Percentiles rank a stretch among this genome's conserved stretches.
Evolutionary conservation across 352 stramenopile species (phyloP).

Genomic region (Achlya hypogyna): DNA sequence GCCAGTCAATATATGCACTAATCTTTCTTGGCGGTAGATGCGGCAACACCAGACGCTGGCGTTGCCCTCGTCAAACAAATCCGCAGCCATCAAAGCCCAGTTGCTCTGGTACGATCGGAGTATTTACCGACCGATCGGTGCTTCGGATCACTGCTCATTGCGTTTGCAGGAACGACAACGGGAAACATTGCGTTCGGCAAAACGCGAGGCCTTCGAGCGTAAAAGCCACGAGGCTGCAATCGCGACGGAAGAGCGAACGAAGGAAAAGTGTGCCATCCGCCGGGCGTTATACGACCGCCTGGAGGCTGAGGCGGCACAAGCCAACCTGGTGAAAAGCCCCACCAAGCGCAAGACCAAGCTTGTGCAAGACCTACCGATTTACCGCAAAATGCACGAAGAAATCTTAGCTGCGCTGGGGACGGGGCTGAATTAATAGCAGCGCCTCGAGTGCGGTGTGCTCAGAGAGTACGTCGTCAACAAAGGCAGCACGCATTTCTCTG

Average conservation of each 20-base stretch:
- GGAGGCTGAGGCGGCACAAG: slow-evolving; percentile 7
- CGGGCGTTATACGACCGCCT: slow-evolving; percentile 16
- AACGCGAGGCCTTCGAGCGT: slow-evolving; percentile 6
- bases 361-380: neutral
- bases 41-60: slow-evolving; percentile 9
- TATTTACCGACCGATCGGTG: neutral
- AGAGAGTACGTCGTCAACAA: too few relatives aligned
- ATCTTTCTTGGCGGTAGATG: too few relatives aligned
- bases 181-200: neutral
- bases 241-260: slow-evolving; percentile 9
- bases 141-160: neutral
- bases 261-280: slow-evolving; percentile 14
- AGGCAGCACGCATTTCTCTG: too few relatives aligned
- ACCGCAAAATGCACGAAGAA: slow-evolving; percentile 16
- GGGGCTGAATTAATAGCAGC: neutral
- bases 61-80: slow-evolving; percentile 2
- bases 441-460: too few relatives aligned
- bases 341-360: neutral
- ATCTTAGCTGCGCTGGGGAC: slow-evolving; percentile 2
- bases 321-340: neutral
- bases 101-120: neutral
- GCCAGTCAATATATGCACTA: neutral
- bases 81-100: neutral
- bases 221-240: slow-evolving; percentile 5
- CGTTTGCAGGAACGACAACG: neutral